Evolutionary conservation across 1,284 basidiomycete species (phyloP), one percentile per base, ranked within the genome.

Genomic region (Ustilago xerochloae): DNA sequence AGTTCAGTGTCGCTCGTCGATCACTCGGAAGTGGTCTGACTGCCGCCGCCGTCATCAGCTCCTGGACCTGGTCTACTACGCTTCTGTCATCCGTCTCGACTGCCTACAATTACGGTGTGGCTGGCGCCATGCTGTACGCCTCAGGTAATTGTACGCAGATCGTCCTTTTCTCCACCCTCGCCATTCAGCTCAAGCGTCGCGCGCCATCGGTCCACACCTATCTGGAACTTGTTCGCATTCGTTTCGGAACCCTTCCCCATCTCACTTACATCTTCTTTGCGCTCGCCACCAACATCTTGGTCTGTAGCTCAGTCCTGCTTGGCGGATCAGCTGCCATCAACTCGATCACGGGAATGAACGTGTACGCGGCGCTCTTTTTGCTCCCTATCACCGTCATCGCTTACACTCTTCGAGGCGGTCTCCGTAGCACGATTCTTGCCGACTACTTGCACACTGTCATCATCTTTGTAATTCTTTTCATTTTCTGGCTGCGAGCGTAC

Each of bases 11-110:
- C 12, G 78, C 78, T 13, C 64, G 68, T 29, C 63, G 81, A 7
- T 75, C 67, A 8, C 66, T 82, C 6, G 80, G 80, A 13, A 77
- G 65, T 15, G 81, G 81, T 24, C 47, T 82, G 9, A 81, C 75
- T 1, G 77, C 78, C 0, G 74, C 78, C 3, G 81, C 81, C 0
- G 81, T 81, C 24, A 75, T 79, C 33, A 64, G 58, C 12, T 75
- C 70, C 3, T 81, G 80, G 80, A 77, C 70, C 0, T 82, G 81
- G 81, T 77, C 78, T 9, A 80, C 77, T 1, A 79, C 81, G 9
- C 72, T 82, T 4, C 69, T 82, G 4, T 77, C 74, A 1, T 73
- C 67, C 4, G 70, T 73, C 6, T 69, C 67, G 0, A 76, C 78
- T 5, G 77, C 77, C 1, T 82, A 82, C 73, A 78, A 76, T 41